Base-by-base conservation (phyloP, 169 alveolate genomes). In the Besnoitia besnoiti region DNA sequence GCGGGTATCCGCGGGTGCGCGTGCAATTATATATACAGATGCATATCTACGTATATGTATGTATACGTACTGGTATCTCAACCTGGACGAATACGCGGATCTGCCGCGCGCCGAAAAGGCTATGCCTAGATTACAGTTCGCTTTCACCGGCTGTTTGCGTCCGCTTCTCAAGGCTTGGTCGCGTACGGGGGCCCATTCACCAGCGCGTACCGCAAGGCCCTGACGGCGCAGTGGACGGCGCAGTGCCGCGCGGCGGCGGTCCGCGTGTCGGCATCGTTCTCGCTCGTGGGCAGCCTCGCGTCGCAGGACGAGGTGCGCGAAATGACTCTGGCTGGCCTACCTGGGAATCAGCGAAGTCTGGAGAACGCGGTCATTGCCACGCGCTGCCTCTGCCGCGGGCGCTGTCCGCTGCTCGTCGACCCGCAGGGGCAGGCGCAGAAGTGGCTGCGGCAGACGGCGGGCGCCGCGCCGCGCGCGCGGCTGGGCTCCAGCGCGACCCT, bases 381-480 rank as follows among this genome's bases (percentile, higher is more conserved):
- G 55, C 87, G 21, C 40, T 2, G 85, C 10, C 73, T 30, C 35
- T 51, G 46, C 67, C 95, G 97, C 4, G 95, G 96, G 91, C 95
- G 99, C 93, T 98, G 98, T 98, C 98, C 99, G 12, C 95, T 98
- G 44, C 95, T 98, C 95, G 97, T 98, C 80, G 99, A 98, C 89
- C 99, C 99, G 0, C 98, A 98, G 95, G 97, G 98, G 40, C 97
- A 98, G 90, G 99, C 99, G 8, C 96, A 97, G 95, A 96, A 97
- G 77, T 98, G 99, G 99, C 96, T 98, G 35, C 39, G 91, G 19
- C 7, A 5, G n/a, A n/a, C n/a, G n/a, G n/a, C n/a, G n/a, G n/a
- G n/a, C n/a, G n/a, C n/a, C n/a, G n/a, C n/a, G n/a, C n/a, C n/a
- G n/a, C n/a, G n/a, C n/a, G n/a, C n/a, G n/a, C n/a, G n/a, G n/a